A percentile compares a stretch with the other conserved stretches of the same genome.
Conservation (phyloP, 2,329 filamentous ascomycete species). For the Xylaria digitata region DNA sequence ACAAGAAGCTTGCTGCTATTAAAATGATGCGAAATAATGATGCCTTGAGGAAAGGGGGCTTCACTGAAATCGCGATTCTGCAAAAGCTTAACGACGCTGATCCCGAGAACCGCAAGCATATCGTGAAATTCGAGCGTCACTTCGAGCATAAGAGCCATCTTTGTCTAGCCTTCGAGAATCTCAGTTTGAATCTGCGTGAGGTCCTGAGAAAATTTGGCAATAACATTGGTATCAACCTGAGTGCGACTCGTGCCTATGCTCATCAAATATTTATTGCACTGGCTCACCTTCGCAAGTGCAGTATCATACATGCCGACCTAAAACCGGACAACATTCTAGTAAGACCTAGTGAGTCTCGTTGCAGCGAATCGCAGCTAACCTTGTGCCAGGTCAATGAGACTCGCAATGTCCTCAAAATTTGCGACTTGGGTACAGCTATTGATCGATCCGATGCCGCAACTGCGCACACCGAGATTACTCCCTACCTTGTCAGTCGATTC, state of each 20-base stretch:
- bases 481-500: slow-evolving; percentile 95
- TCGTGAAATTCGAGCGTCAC: slow-evolving; percentile 85
- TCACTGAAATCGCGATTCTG: slow-evolving; percentile 94
- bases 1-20: slow-evolving; percentile 84
- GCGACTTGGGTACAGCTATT: slow-evolving; percentile 95
- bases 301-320: slow-evolving; percentile 93
- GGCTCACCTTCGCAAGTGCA: slow-evolving; percentile 88
- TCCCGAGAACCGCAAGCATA: slow-evolving; percentile 88
- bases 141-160: slow-evolving; percentile 97
- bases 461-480: slow-evolving; percentile 85
- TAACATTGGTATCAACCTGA: slow-evolving; percentile 90
- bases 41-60: slow-evolving; percentile 87
- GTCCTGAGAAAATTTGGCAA: slow-evolving; percentile 96
- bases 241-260: slow-evolving; percentile 87
- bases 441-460: slow-evolving; percentile 81
- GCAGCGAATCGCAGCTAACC: slow-evolving; percentile 44
- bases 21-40: slow-evolving; percentile 99
- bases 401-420: slow-evolving; percentile 89
- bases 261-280: slow-evolving; percentile 94
- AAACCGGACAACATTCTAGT: slow-evolving; percentile 98
- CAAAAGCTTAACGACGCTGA: slow-evolving; percentile 88
- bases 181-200: slow-evolving; percentile 92
- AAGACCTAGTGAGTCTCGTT: slow-evolving; percentile 44
- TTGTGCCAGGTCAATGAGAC: slow-evolving; percentile 75
- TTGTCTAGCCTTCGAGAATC: slow-evolving; percentile 96